Conservation (phyloP, 2,329 filamentous ascomycete species). For the Stagonosporopsis rhizophila region DNA sequence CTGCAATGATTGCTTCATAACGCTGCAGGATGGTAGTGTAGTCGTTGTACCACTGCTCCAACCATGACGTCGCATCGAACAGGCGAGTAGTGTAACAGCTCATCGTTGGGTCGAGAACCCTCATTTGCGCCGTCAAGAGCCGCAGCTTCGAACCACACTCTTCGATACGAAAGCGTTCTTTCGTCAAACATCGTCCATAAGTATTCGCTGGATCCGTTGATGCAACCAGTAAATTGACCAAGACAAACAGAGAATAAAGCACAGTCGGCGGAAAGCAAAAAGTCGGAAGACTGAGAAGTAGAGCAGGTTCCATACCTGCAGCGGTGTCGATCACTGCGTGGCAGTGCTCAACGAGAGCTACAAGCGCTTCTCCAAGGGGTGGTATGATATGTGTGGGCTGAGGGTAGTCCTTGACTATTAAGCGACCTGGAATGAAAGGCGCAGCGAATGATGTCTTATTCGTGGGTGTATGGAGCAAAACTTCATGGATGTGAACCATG, state of each 20-base stretch:
- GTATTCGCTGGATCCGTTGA: conserved; percentile 34
- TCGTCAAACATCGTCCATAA: conserved; percentile 30
- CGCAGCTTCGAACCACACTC: conserved; percentile 29
- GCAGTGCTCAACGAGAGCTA: conserved; percentile 29
- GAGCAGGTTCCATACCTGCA: conserved; percentile 31
- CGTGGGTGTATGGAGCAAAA: conserved; percentile 35
- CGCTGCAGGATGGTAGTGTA: conserved; percentile 31
- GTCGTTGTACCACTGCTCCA: conserved; percentile 37
- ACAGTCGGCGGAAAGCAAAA: conserved; percentile 36
- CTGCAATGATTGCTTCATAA: conserved; percentile 28
- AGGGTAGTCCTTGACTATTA: conserved; percentile 37
- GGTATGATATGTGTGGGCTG: conserved; percentile 27
- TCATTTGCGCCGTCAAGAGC: conserved; percentile 23
- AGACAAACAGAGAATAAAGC: conserved; percentile 34
- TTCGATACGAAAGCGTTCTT: conserved; percentile 30
- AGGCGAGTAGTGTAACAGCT: conserved; percentile 37
- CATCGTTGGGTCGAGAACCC: conserved; percentile 31
- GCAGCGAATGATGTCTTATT: conserved; percentile 37
- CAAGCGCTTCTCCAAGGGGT: conserved; percentile 26
- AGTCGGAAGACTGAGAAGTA: conserved; percentile 31
- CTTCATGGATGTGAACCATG: conserved; percentile 33
- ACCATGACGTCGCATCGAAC: conserved; percentile 37
- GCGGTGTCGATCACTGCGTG: conserved; percentile 32
- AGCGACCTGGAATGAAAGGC: conserved; percentile 36
- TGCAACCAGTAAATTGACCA: conserved; percentile 33